These are phyloP conservation scores for Candida sanyiensis DNA, from an alignment of 805 yeast species.

Conservation along the genomic window DNA sequence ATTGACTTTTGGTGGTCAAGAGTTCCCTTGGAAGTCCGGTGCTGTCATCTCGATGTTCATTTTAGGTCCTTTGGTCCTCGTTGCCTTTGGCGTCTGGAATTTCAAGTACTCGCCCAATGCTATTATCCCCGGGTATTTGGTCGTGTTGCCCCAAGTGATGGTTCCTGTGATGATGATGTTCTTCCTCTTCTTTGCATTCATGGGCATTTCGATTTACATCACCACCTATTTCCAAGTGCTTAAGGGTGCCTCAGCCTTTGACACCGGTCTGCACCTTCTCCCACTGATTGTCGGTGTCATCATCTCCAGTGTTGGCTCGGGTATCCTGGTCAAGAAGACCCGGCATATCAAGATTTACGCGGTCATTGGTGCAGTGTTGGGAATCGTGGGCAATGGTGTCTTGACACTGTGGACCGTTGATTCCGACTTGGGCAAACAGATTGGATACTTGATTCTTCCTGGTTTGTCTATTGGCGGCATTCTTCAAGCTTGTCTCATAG, in stretches of 20 bases:
- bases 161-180: slow-evolving; percentile 20
- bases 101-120: slow-evolving; percentile 39
- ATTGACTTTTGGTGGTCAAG: slow-evolving; percentile 46
- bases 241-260: slow-evolving; percentile 33
- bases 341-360: slow-evolving; percentile 37
- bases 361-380: slow-evolving; percentile 31
- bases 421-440: slow-evolving; percentile 31
- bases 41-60: slow-evolving; percentile 42
- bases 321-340: slow-evolving; percentile 33
- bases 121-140: slow-evolving; percentile 38
- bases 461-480: slow-evolving; percentile 45
- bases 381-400: slow-evolving; percentile 41
- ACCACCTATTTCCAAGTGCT: slow-evolving; percentile 42
- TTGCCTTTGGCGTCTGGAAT: slow-evolving; percentile 35
- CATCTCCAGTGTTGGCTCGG: slow-evolving; percentile 26
- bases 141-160: slow-evolving; percentile 31
- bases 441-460: slow-evolving; percentile 40
- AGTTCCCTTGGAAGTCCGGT: slow-evolving; percentile 44
- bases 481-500: slow-evolving; percentile 40
- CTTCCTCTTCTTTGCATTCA: slow-evolving; percentile 5
- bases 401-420: slow-evolving; percentile 36
- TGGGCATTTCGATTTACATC: slow-evolving; percentile 20
- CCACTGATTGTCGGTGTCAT: slow-evolving; percentile 37
- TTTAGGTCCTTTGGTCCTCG: slow-evolving; percentile 37
- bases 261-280: slow-evolving; percentile 40